phyloP scores from a whole-genome alignment of 805 yeast genomes.

The Helenozyma baotianmanensis region DNA sequence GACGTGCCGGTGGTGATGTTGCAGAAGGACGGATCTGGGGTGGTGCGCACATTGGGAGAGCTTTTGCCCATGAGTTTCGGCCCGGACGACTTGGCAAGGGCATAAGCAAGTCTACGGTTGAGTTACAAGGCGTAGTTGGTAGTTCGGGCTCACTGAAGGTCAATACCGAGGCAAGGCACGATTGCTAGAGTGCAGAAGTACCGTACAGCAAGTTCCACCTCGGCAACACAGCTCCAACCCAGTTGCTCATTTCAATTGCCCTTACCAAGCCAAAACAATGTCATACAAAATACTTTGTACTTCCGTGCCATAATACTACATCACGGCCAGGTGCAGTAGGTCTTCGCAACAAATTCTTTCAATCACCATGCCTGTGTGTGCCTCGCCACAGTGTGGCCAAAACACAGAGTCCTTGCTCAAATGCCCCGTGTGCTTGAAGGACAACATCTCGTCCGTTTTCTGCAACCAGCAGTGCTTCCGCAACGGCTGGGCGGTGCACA shows the following conservation, averaged over 20 bases:
- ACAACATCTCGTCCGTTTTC: slow-evolving; percentile 56
- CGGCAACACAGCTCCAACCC: no score
- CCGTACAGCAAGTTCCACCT: no score
- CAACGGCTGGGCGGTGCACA: slow-evolving; percentile 67
- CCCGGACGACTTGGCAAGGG: slow-evolving; percentile 56
- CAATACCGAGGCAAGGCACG: neutral
- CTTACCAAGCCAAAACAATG: no score
- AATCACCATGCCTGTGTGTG: slow-evolving; percentile 42
- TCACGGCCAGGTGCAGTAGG: no score
- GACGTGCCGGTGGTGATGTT: slow-evolving; percentile 67
- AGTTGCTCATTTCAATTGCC: no score
- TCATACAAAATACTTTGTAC: no score
- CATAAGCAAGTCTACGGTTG: neutral
- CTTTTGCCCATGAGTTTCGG: slow-evolving; percentile 84
- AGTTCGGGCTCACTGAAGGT: no score
- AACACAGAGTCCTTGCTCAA: slow-evolving; percentile 69
- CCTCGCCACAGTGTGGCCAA: slow-evolving; percentile 84
- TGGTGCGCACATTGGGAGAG: slow-evolving; percentile 49
- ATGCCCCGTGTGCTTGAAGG: slow-evolving; percentile 89
- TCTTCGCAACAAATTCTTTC: no score
- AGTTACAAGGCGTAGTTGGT: neutral
- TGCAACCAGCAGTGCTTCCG: slow-evolving; percentile 85
- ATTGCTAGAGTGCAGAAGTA: no score
- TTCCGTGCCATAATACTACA: no score
- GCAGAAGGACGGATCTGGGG: slow-evolving; percentile 43